phyloP scores from a whole-genome alignment of 768 basidiomycete species.

The Gautieria morchelliformis region DNA sequence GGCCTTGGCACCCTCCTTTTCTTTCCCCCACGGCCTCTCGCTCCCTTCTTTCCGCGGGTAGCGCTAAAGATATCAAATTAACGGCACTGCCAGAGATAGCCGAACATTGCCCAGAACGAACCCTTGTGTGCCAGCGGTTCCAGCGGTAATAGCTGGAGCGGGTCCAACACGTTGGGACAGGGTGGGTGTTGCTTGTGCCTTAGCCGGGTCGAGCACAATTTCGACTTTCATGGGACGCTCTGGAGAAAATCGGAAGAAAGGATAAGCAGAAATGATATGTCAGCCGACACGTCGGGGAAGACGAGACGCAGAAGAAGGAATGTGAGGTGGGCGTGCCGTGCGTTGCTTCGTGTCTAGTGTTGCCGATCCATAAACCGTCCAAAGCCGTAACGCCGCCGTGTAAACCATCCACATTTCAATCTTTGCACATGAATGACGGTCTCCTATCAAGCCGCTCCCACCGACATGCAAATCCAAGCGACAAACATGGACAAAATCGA shows the following conservation, averaged over 20 bases:
- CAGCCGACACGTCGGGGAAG: not conserved
- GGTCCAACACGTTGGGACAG: conserved; percentile 84
- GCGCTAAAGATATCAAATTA: not conserved
- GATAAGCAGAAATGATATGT: conserved; percentile 6
- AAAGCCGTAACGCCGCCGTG: not conserved
- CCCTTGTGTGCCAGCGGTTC: conserved; percentile 21
- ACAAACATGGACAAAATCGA: too few relatives aligned
- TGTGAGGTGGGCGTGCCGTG: not conserved
- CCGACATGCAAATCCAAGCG: too few relatives aligned
- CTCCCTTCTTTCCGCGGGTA: conserved; percentile 20
- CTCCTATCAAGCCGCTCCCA: too few relatives aligned
- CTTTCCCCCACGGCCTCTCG: conserved; percentile 40
- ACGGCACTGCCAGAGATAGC: conserved; percentile 19
- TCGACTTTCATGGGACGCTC: conserved; percentile 99
- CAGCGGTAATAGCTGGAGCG: conserved; percentile 32
- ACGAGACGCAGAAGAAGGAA: not conserved
- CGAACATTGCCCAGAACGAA: conserved; percentile 20
- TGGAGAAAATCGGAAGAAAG: conserved; percentile 22
- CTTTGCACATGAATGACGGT: too few relatives aligned
- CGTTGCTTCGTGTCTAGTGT: not conserved
- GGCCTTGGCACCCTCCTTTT: conserved; percentile 44
- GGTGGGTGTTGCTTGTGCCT: conserved; percentile 47
- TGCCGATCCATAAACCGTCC: not conserved
- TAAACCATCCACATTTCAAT: not conserved
- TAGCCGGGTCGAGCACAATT: conserved; percentile 83